Evolutionary conservation across 345 rosid genomes (phyloP), one percentile per base, ranked within the genome.

Genomic region (Corymbia maculata): DNA sequence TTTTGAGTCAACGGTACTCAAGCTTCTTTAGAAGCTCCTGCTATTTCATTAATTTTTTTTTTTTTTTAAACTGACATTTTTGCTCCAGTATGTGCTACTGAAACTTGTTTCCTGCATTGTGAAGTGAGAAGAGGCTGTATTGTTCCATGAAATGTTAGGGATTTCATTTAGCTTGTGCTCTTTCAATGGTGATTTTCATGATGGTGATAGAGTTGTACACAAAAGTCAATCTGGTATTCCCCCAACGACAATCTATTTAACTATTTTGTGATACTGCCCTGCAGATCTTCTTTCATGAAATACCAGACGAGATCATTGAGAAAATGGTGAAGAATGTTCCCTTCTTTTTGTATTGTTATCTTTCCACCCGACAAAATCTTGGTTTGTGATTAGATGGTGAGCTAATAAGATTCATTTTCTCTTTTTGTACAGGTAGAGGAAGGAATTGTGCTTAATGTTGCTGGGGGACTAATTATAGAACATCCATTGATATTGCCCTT

Each of bases 211-310:
- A 75, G 26, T 75, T 36, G 45, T 42, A 19, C 26, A 19, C 26
- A 75, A 75, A 36, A 36, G 80, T 70, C 21, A 32, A 36, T 32
- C 44, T 70, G 8, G 13, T 70, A 70, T 36, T 36, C 47, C 80
- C 24, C 36, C 80, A 70, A 36, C 9, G 24, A 70, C 10, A 15
- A 17, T 19, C 19, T 36, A 44, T 45, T 13, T 24, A 24, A 42
- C 51, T 13, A 44, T 42, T 79, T n/a, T 45, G 79, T 85, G 89
- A 22, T 68, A 42, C 52, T 90, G 87, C 87, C 87, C 85, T 89
- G 96, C 97, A 96, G 99, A 96, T 97, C 79, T 88, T 91, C 90
- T 98, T 97, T 91, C 94, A 96, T 87, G 97, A 96, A 91, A 97
- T 98, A 92, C 93, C 98, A 8, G 96, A 96, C 42, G 95, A 95